Conservation (phyloP, 2,329 filamentous ascomycete genomes). For the Colletotrichum destructivum region DNA sequence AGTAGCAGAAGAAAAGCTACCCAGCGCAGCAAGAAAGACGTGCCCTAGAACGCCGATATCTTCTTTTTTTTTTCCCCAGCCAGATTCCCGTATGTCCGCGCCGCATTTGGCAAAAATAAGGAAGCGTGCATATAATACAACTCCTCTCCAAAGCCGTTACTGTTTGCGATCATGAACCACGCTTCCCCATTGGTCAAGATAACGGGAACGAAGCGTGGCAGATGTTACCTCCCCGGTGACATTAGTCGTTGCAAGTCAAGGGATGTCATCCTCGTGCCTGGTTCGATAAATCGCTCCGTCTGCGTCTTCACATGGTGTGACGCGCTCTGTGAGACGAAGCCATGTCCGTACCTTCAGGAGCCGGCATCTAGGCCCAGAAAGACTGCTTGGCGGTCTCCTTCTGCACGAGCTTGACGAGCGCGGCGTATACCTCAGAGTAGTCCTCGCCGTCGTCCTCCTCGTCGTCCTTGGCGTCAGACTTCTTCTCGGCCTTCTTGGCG, state of each 20-base stretch:
- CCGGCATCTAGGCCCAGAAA: slow-evolving; percentile 59
- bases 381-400: slow-evolving; percentile 75
- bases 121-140: slow-evolving; percentile 40
- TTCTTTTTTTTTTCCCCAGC: slow-evolving; percentile 9
- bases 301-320: background rate
- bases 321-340: background rate
- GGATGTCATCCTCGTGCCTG: slow-evolving; percentile 8
- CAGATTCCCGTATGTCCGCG: slow-evolving; percentile 40
- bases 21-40: background rate
- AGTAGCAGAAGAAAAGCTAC: slow-evolving; percentile 6
- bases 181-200: background rate
- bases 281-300: background rate
- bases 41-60: slow-evolving; percentile 32
- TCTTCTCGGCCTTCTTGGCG: slow-evolving; percentile 60
- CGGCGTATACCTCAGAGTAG: slow-evolving; percentile 75
- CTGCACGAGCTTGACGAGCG: slow-evolving; percentile 76
- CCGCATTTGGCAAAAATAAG: slow-evolving; percentile 34
- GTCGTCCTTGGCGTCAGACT: slow-evolving; percentile 59
- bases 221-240: background rate
- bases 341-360: slow-evolving; percentile 29
- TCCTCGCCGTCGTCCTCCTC: slow-evolving; percentile 69
- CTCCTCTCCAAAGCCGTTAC: slow-evolving; percentile 32
- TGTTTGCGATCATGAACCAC: slow-evolving; percentile 27
- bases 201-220: background rate
- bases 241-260: background rate